Evolutionary conservation across 352 stramenopile genomes (phyloP).

Genomic region (Globisporangium ultimum): DNA sequence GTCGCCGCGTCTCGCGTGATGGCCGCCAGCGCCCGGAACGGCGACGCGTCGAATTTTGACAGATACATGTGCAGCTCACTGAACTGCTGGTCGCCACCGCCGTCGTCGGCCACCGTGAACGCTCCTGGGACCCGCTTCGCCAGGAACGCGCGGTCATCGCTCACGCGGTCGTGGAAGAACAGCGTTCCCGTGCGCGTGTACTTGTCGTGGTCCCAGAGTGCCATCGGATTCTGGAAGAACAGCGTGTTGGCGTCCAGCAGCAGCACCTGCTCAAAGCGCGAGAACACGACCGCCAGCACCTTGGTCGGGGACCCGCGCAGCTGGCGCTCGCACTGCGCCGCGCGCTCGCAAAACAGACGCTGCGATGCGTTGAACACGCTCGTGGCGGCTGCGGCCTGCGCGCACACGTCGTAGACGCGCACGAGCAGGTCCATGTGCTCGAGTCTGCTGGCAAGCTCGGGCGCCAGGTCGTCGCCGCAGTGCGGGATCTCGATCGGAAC

Average conservation of each 20-base stretch:
- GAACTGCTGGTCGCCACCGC: conserved; percentile 15
- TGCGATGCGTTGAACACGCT: conserved; percentile 21
- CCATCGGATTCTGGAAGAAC: conserved; percentile 56
- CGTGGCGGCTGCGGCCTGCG: conserved; percentile 23
- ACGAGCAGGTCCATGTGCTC: conserved; percentile 37
- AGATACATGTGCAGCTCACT: conserved; percentile 51
- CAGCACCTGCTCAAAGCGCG: conserved; percentile 69
- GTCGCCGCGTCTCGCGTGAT: conserved; percentile 18
- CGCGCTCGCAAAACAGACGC: conserved; percentile 47
- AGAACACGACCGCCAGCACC: conserved; percentile 58
- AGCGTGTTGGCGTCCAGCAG: conserved; percentile 69
- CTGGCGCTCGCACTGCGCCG: conserved; percentile 35
- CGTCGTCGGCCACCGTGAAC: no score
- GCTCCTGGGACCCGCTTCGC: conserved; percentile 18
- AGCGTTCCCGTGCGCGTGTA: conserved; percentile 51
- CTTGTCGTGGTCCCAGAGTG: conserved; percentile 49
- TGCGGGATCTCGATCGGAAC: conserved; percentile 67
- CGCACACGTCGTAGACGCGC: conserved; percentile 66
- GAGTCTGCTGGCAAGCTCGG: conserved; percentile 27
- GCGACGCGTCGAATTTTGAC: conserved; percentile 41
- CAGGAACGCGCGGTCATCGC: conserved; percentile 38
- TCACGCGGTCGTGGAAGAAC: conserved; percentile 55
- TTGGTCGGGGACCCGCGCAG: conserved; percentile 68
- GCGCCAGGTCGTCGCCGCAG: conserved; percentile 43
- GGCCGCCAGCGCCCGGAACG: conserved; percentile 30